Evolutionary conservation across 2,329 filamentous ascomycete genomes (phyloP).

Genomic region (Fusarium palustre): DNA sequence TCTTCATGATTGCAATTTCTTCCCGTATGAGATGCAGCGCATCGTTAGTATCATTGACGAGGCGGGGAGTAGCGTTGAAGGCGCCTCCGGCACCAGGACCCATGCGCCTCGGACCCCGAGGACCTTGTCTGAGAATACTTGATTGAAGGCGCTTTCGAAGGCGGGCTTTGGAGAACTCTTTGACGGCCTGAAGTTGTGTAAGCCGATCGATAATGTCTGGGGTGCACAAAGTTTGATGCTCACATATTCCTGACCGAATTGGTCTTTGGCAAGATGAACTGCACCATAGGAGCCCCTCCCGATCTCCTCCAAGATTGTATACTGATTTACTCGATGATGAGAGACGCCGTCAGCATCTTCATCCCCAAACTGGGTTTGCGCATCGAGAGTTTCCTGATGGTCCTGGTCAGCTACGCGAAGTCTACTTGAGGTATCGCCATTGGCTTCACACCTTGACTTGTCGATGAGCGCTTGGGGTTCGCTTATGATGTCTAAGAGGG

Average conservation of each 20-base stretch:
- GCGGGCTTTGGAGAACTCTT: conserved; percentile 95
- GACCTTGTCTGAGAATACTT: conserved; percentile 75
- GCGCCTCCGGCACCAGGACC: conserved; percentile 43
- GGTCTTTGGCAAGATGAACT: conserved; percentile 89
- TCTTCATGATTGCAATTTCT: conserved; percentile 99
- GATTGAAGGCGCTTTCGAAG: conserved; percentile 91
- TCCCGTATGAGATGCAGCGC: conserved; percentile 90
- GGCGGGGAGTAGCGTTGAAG: conserved; percentile 46
- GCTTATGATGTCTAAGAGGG: conserved; percentile 67
- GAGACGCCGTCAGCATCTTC: conserved; percentile 84
- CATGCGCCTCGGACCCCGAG: conserved; percentile 50
- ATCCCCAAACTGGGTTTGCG: conserved; percentile 85
- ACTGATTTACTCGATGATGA: conserved; percentile 93
- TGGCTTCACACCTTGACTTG: conserved; percentile 63
- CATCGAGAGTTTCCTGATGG: conserved; percentile 87
- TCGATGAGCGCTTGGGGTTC: conserved; percentile 68
- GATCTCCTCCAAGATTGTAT: conserved; percentile 93
- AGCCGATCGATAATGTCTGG: conserved; percentile 23
- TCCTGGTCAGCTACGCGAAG: conserved; percentile 20
- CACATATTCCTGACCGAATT: conserved; percentile 94
- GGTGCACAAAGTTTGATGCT: conserved; percentile 50
- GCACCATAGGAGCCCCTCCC: conserved; percentile 96
- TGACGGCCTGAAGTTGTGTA: conserved; percentile 76
- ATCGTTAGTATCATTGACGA: conserved; percentile 71
- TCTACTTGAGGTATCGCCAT: neutral